Conservation (phyloP, 192 early-diverging fungal genomes). For the Dissophora globulifera region DNA sequence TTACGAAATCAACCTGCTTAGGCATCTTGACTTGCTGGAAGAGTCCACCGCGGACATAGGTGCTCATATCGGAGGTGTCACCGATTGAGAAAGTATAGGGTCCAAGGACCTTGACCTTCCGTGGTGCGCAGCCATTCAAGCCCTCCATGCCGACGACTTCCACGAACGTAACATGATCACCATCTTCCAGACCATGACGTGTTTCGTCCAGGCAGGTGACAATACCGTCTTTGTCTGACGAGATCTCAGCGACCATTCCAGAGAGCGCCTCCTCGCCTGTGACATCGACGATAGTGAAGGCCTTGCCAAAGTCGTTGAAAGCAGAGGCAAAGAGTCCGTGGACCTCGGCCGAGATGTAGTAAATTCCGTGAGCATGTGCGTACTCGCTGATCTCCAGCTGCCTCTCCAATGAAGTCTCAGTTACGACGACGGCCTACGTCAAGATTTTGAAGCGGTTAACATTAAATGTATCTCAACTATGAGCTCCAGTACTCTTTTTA, state of each 20-base stretch:
- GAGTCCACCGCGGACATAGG: slow-evolving; percentile 85
- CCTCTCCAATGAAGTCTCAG: slow-evolving; percentile 78
- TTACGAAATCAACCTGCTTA: slow-evolving; percentile 83
- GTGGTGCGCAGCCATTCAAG: slow-evolving; percentile 84
- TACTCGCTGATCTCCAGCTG: slow-evolving; percentile 89
- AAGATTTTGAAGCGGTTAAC: neutral
- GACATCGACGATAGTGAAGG: slow-evolving; percentile 85
- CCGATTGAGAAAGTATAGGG: slow-evolving; percentile 99
- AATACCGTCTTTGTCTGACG: slow-evolving; percentile 79
- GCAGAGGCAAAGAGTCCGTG: slow-evolving; percentile 93
- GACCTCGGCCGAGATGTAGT: slow-evolving; percentile 90
- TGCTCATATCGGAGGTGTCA: slow-evolving; percentile 79
- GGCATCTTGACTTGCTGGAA: slow-evolving; percentile 98
- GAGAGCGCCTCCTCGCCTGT: slow-evolving; percentile 93
- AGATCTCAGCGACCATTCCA: slow-evolving; percentile 92
- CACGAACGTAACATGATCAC: slow-evolving; percentile 93
- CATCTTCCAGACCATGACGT: slow-evolving; percentile 98
- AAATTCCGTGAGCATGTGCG: slow-evolving; percentile 75
- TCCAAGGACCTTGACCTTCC: slow-evolving; percentile 86
- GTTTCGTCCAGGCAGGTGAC: slow-evolving; percentile 97
- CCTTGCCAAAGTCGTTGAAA: slow-evolving; percentile 97
- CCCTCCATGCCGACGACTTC: slow-evolving; percentile 94
- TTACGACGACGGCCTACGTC: slow-evolving; percentile 84
- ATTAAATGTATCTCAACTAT: too few relatives aligned
- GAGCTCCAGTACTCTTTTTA: too few relatives aligned